phyloP scores from a whole-genome alignment of 768 basidiomycete species.

The Auricularia auricula-judae region DNA sequence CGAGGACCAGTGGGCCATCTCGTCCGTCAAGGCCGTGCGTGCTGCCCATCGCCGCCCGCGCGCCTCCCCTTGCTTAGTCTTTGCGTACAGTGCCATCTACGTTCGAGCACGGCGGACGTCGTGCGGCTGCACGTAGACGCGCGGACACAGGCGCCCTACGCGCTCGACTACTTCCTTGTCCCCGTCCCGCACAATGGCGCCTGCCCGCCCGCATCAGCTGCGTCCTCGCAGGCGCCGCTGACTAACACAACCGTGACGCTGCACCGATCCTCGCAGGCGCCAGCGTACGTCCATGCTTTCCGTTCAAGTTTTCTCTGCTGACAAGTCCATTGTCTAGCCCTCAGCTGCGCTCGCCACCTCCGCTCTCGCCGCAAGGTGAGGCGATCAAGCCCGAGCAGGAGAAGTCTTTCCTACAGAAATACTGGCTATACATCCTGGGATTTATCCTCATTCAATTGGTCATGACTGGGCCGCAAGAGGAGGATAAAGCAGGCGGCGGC shows the following conservation, averaged over 20 bases:
- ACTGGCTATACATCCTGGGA: constrained; percentile 75
- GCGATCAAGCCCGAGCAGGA: constrained; percentile 50
- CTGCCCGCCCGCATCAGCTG: constrained; percentile 32
- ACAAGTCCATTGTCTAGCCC: constrained; percentile 33
- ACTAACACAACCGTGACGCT: constrained; percentile 46
- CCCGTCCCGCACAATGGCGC: constrained; percentile 59
- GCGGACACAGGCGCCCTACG: constrained; percentile 38
- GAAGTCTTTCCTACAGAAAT: constrained; percentile 77
- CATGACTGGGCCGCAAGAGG: not conserved
- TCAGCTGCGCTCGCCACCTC: constrained; percentile 55
- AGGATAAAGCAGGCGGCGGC: not conserved
- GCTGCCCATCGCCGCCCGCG: not conserved
- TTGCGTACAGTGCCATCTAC: constrained; percentile 51
- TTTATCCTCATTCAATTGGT: constrained; percentile 26
- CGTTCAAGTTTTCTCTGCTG: not conserved
- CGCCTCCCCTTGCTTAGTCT: too few relatives aligned
- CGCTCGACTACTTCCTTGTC: constrained; percentile 61
- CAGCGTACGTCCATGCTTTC: constrained; percentile 34
- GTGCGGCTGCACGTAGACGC: constrained; percentile 44
- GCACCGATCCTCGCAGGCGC: constrained; percentile 36
- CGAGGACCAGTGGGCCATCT: constrained; percentile 42
- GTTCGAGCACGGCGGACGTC: constrained; percentile 39
- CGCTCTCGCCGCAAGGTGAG: constrained; percentile 54
- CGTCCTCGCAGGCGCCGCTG: constrained; percentile 19
- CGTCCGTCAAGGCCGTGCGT: constrained; percentile 51